Evolutionary conservation across 495 filamentous ascomycete genomes (phyloP), one percentile per base, ranked within the genome.

Genomic region (Xylaria nigripes): DNA sequence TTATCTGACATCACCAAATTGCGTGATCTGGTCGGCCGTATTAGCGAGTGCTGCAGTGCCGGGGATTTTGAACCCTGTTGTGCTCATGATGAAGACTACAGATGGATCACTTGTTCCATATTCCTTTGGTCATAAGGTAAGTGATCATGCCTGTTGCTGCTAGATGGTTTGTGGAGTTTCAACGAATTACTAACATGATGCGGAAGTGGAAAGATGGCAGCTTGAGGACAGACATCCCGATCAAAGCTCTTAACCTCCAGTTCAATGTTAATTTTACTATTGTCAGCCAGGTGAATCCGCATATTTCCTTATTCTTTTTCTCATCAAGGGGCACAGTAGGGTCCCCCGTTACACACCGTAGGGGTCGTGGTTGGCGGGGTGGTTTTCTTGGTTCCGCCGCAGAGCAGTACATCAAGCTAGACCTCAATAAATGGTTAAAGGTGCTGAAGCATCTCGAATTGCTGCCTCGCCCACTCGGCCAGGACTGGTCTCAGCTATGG

Each of bases 221-320:
- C 54, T 71, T 98, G 34, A 83, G 92, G 12, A 98, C 93, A 1
- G 93, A 98, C 65, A 96, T 98, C 51, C 93, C 93, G 0, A 82
- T 97, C 64, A 92, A 90, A 68, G 84, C 90, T 6, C 74, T 98
- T 40, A 97, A 97, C 62, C 75, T 93, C 1, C 89, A 96, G 67
- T 97, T 97, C 79, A 96, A 96, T 68, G 94, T 97, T 61, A 95
- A 91, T 58, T 98, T 97, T 70, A 87, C 86, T 51, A 90, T 98
- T 58, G 93, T 98, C 65, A 87, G 82, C 50, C 93, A 98, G 70
- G 92, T 96, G 27, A 98, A 98, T 65, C 93, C 94, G 1, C 93
- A 97, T 66, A 87, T 98, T 69, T 96, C 95, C 61, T 81, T 96
- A 16, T 97, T 98, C 77, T 96, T 98, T 76, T 98, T 97, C 75